Conservation (phyloP, 306 rosid genomes). For the Dalbergia cultrata region DNA sequence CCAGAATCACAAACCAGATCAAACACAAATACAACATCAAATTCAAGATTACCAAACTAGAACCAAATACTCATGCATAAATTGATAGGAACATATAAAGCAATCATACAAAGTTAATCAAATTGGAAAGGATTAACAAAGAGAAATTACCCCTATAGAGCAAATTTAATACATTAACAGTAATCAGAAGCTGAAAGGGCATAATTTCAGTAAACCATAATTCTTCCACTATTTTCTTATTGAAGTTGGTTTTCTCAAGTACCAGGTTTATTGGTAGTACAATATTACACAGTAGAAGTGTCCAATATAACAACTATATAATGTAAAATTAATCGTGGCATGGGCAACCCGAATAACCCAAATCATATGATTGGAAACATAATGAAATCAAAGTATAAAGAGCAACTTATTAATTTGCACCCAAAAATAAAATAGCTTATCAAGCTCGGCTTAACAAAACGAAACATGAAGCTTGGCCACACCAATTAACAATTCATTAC, state of each 20-base stretch:
- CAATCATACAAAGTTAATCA: slow-evolving; percentile 34
- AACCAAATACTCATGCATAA: slow-evolving; percentile 4
- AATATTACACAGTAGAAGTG: neutral
- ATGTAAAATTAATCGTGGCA: neutral
- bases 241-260: slow-evolving; percentile 19
- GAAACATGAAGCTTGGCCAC: neutral
- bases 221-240: slow-evolving; percentile 28
- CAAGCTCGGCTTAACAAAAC: neutral
- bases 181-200: neutral
- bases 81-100: slow-evolving; percentile 12
- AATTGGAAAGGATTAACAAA: slow-evolving; percentile 39
- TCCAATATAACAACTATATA: neutral
- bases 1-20: too few species aligned
- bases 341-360: neutral
- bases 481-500: neutral
- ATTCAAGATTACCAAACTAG: too few species aligned
- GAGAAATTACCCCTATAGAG: slow-evolving; percentile 1
- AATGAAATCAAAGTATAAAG: neutral
- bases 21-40: too few species aligned
- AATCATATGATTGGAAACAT: neutral
- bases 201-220: slow-evolving; percentile 4
- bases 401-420: too few species aligned
- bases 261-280: neutral
- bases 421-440: too few species aligned
- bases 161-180: slow-evolving; percentile 29